A percentile compares a stretch with the other conserved stretches of the same genome.
Conservation (phyloP, 2,329 filamentous ascomycete genomes). For the Pezicula radicicola region DNA sequence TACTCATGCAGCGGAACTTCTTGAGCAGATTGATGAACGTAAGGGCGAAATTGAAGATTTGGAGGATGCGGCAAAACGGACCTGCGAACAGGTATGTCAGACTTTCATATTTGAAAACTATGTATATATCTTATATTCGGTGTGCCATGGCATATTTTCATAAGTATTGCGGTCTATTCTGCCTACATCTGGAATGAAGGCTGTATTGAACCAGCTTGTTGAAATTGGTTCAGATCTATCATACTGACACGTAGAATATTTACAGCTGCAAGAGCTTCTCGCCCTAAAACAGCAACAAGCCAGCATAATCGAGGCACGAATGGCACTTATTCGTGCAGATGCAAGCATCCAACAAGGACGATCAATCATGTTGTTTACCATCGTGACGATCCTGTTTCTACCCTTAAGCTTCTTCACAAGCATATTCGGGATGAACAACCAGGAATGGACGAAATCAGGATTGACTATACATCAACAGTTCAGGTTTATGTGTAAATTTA, state of each 20-base stretch:
- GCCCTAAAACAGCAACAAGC: slow-evolving; percentile 44
- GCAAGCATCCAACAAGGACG: slow-evolving; percentile 39
- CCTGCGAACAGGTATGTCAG: slow-evolving; percentile 1
- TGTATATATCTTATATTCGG: background rate
- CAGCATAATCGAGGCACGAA: slow-evolving; percentile 40
- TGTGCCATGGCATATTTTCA: too few species aligned
- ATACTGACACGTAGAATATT: background rate
- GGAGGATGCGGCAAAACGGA: slow-evolving; percentile 10
- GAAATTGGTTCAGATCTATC: background rate
- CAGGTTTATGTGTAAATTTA: slow-evolving; percentile 10
- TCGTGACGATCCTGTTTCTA: slow-evolving; percentile 43
- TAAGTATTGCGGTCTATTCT: too few species aligned
- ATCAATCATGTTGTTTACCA: slow-evolving; percentile 43
- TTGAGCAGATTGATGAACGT: slow-evolving; percentile 19
- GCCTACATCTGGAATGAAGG: too few species aligned
- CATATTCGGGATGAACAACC: slow-evolving; percentile 37
- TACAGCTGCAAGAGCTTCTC: slow-evolving; percentile 30
- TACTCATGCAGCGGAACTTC: slow-evolving; percentile 10
- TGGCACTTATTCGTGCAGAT: slow-evolving; percentile 34
- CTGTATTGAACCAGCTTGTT: too few species aligned
- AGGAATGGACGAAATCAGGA: slow-evolving; percentile 1
- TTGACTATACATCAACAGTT: slow-evolving; percentile 10
- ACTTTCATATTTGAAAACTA: background rate
- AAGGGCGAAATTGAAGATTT: slow-evolving; percentile 16
- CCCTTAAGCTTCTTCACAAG: slow-evolving; percentile 36